A percentile compares a stretch with the other conserved stretches of the same genome.
phyloP scores from a whole-genome alignment of 352 stramenopile genomes.

The Globisporangium ultimum region DNA sequence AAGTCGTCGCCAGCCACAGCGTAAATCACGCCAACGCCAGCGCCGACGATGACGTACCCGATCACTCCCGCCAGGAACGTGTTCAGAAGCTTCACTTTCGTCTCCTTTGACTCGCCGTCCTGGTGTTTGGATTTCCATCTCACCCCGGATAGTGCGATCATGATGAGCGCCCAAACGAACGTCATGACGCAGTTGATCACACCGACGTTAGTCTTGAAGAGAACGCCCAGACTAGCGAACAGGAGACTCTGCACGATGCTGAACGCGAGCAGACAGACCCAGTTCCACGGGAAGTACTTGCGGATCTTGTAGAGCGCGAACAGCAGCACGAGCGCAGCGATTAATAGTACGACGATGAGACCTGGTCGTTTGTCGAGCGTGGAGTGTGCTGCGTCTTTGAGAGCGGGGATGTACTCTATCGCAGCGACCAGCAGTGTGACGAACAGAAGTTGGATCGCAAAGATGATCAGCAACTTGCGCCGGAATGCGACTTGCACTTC shows the following conservation, averaged over 20 bases:
- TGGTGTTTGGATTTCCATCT: not conserved
- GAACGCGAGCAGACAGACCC: slow-evolving; percentile 19
- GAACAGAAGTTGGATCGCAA: slow-evolving; percentile 7
- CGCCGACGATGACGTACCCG: not conserved
- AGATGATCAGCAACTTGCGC: not conserved
- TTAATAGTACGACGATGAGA: not conserved
- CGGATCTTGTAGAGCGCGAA: slow-evolving; percentile 1
- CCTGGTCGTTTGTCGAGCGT: not conserved
- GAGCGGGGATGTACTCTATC: not conserved
- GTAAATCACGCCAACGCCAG: not conserved
- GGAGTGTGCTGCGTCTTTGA: not conserved
- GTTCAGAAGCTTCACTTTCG: not conserved
- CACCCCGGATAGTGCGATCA: slow-evolving; percentile 8
- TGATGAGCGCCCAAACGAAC: slow-evolving; percentile 13
- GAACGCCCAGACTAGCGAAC: slow-evolving; percentile 14
- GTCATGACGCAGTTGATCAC: slow-evolving; percentile 19
- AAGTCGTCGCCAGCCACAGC: slow-evolving; percentile 15
- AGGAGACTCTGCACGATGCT: slow-evolving; percentile 10
- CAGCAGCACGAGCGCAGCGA: slow-evolving; percentile 1
- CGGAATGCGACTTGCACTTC: not conserved
- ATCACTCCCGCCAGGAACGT: not conserved
- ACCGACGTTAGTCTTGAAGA: slow-evolving; percentile 15
- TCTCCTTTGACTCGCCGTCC: not conserved
- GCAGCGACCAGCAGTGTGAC: not conserved
- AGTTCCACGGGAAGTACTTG: slow-evolving; percentile 12